These are phyloP conservation scores for Pythium pyrilobum DNA, from an alignment of 352 stramenopile genomes.

Conservation along the genomic window DNA sequence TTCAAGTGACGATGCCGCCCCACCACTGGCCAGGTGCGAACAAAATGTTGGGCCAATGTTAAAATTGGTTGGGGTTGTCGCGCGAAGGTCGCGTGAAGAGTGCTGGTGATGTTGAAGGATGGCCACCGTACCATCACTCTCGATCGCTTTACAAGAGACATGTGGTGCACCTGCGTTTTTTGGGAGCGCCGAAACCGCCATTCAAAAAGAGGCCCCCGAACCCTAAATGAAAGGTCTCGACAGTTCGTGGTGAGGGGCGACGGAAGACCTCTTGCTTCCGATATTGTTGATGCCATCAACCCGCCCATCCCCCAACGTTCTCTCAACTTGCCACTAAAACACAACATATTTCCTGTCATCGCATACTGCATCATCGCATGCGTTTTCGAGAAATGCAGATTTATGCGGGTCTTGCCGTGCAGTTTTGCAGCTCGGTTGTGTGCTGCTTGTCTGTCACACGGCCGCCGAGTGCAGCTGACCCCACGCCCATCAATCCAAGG, in stretches of 20 bases:
- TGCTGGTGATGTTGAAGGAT: conserved; percentile 19
- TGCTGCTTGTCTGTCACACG: conserved; percentile 18
- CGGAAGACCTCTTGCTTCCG: neutral
- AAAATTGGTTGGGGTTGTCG: conserved; percentile 10
- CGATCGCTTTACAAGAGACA: conserved; percentile 6
- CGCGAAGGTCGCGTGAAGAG: conserved; percentile 13
- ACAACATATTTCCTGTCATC: too few relatives aligned
- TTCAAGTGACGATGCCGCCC: conserved; percentile 16
- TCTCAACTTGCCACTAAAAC: too few relatives aligned
- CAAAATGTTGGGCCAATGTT: conserved; percentile 16
- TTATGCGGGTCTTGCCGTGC: too few relatives aligned
- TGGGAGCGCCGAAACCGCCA: conserved; percentile 10
- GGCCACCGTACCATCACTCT: conserved; percentile 19
- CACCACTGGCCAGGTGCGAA: neutral
- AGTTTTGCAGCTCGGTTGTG: conserved; percentile 2
- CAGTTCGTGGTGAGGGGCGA: neutral
- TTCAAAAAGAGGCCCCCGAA: neutral
- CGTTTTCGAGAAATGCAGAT: too few relatives aligned
- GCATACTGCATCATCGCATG: too few relatives aligned
- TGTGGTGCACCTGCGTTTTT: conserved; percentile 7
- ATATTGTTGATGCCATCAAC: neutral
- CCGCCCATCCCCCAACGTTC: too few relatives aligned
- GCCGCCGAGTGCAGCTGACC: conserved; percentile 3
- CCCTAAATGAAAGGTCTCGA: conserved; percentile 19
- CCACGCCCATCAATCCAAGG: neutral